Evolutionary conservation across 352 stramenopile species (phyloP).

Genomic region (Globisporangium splendens): DNA sequence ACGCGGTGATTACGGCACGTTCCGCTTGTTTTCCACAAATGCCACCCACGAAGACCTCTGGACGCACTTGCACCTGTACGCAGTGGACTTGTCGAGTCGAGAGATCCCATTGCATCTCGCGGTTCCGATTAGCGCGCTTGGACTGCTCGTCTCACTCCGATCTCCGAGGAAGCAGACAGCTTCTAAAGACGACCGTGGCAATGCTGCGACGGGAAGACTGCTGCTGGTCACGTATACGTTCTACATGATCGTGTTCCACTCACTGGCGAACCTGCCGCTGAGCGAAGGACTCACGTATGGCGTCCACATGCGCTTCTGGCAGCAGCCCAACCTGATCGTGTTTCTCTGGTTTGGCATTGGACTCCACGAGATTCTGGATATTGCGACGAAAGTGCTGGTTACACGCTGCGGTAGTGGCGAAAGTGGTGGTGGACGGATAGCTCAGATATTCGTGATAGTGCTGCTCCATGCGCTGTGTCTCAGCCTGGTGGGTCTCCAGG

Average conservation of each 20-base stretch:
- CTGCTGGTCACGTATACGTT: slow-evolving; percentile 71
- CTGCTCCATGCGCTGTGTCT: slow-evolving; percentile 13
- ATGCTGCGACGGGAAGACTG: slow-evolving; percentile 14
- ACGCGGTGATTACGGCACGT: slow-evolving; percentile 92
- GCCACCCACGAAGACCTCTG: slow-evolving; percentile 60
- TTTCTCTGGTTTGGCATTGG: slow-evolving; percentile 83
- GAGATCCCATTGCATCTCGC: slow-evolving; percentile 52
- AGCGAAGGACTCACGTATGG: slow-evolving; percentile 90
- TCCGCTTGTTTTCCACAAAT: slow-evolving; percentile 88
- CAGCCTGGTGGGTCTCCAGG: slow-evolving; percentile 23
- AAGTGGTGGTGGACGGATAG: no score
- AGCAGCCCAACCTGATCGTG: slow-evolving; percentile 91
- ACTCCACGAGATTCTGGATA: slow-evolving; percentile 30
- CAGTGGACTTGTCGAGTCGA: slow-evolving; percentile 50
- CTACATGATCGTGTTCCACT: slow-evolving; percentile 95
- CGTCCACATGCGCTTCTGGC: slow-evolving; percentile 94
- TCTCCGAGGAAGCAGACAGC: no score
- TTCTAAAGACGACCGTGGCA: background rate
- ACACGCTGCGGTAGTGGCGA: no score
- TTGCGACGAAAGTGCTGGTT: background rate
- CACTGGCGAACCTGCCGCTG: slow-evolving; percentile 92
- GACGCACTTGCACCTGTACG: slow-evolving; percentile 70
- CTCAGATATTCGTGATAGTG: background rate
- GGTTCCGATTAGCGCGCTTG: slow-evolving; percentile 29
- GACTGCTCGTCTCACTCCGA: slow-evolving; percentile 21